A percentile compares a stretch with the other conserved stretches of the same genome.
Conservation (phyloP, 1,284 basidiomycete genomes). For the Bjerkandera adusta region DNA sequence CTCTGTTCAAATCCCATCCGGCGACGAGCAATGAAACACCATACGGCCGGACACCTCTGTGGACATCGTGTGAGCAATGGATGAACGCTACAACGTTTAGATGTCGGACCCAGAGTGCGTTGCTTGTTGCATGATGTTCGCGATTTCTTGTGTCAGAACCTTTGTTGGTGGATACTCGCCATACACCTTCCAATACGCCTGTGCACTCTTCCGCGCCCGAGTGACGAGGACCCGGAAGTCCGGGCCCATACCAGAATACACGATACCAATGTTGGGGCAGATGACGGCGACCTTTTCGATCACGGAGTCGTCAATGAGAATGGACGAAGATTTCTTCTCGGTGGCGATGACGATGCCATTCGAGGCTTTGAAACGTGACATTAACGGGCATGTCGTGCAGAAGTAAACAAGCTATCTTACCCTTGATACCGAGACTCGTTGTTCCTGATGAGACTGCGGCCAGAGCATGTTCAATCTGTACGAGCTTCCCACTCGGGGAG, state of each 20-base stretch:
- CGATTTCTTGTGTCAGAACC: constrained; percentile 95
- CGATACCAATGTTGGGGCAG: constrained; percentile 98
- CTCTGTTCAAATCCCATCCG: constrained; percentile 91
- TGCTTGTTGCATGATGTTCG: constrained; percentile 98
- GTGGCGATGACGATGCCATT: constrained; percentile 99
- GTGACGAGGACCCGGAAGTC: constrained; percentile 95
- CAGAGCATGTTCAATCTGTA: constrained; percentile 99
- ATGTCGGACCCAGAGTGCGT: constrained; percentile 91
- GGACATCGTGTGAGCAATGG: constrained; percentile 5
- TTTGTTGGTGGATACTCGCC: constrained; percentile 99
- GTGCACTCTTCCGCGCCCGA: constrained; percentile 95
- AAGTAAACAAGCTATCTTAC: constrained; percentile 38
- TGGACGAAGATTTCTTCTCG: constrained; percentile 98
- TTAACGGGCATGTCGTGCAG: constrained; percentile 9
- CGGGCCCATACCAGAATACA: constrained; percentile 99
- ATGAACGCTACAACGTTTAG: neutral
- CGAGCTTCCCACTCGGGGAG: constrained; percentile 97
- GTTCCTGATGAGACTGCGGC: constrained; percentile 97
- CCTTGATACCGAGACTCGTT: constrained; percentile 98
- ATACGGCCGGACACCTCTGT: constrained; percentile 95
- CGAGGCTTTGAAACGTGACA: constrained; percentile 63
- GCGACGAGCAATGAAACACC: constrained; percentile 97
- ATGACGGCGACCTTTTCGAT: constrained; percentile 96
- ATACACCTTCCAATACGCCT: constrained; percentile 99
- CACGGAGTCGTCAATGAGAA: constrained; percentile 96